Percentiles rank a stretch among this genome's conserved stretches.
These are phyloP conservation scores for Stachybotrys echinatus DNA, from an alignment of 2,329 filamentous ascomycete genomes.

Conservation along the genomic window DNA sequence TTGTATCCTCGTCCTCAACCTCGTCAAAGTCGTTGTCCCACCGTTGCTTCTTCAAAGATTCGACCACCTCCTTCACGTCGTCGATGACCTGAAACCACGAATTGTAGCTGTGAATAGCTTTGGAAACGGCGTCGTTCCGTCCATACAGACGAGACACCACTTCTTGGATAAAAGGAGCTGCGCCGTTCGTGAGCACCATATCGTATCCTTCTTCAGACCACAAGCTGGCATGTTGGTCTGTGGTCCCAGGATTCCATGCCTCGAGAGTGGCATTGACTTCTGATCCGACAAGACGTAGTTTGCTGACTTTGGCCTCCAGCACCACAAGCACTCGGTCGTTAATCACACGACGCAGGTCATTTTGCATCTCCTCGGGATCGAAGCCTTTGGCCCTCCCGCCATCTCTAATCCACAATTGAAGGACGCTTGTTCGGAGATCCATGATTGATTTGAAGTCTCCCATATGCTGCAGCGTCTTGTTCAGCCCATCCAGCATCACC, in stretches of 20 bases:
- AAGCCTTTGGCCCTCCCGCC: conserved; percentile 60
- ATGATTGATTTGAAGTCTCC: conserved; percentile 65
- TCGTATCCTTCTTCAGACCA: conserved; percentile 65
- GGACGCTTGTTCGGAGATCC: conserved; percentile 61
- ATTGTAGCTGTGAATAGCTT: conserved; percentile 58
- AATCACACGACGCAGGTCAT: conserved; percentile 62
- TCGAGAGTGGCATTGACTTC: conserved; percentile 58
- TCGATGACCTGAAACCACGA: conserved; percentile 72
- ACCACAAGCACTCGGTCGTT: conserved; percentile 62
- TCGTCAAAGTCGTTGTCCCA: conserved; percentile 74
- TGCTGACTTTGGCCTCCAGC: conserved; percentile 57
- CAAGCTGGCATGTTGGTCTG: conserved; percentile 47
- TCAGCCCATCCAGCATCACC: conserved; percentile 56
- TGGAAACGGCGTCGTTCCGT: conserved; percentile 60
- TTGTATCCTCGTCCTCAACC: conserved; percentile 67
- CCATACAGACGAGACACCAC: conserved; percentile 69
- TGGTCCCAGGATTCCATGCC: conserved; percentile 51
- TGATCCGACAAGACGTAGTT: conserved; percentile 59
- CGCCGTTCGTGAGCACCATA: conserved; percentile 61
- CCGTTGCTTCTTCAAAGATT: conserved; percentile 59
- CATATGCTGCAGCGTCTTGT: conserved; percentile 52
- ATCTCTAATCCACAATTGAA: conserved; percentile 72
- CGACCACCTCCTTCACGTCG: conserved; percentile 57
- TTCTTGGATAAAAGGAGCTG: conserved; percentile 61
- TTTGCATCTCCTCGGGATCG: conserved; percentile 62